Base-by-base conservation (phyloP, 176 grass and related monocot species). In the Avena atlantica region DNA sequence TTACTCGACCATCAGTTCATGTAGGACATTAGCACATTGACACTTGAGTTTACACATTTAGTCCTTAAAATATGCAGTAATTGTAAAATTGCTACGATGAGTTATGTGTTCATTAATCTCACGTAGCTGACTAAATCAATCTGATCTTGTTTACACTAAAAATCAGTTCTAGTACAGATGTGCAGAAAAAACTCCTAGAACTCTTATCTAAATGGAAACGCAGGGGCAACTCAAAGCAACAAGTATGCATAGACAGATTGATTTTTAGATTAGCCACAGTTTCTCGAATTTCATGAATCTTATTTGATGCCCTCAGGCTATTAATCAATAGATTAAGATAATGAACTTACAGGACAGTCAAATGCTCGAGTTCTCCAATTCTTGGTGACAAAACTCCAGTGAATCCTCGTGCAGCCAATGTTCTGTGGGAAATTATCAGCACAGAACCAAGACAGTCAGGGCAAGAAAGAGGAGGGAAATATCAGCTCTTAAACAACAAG, bases 351-450 rank as follows among this genome's bases (percentile, higher is more conserved):
- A 98, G 79, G 70, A 94, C 90, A 92, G 75, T 96, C 78, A 98
- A 93, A 91, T 90, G 87, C 23, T 90, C 78, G 11, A 98, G 90
- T 12, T 96, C 92, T 80, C 96, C 96, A 73, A 98, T 98, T 89
- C 90, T 91, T 91, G 93, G 82, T 53, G 96, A 98, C 24, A 98
- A 66, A 69, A 89, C 88, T 85, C 96, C 96, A 71, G 85, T 93
- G 86, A 98, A 98, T 84, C 96, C 96, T 90, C 95, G 91, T 78
- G 89, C 88, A 91, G 96, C 91, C 80, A 98, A 87, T 87, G 96
- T 96, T 88, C 96, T 98, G 92, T 27, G 19, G 2, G 19, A 52
- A 70, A 42, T 58, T 63, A 70, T 37, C 79, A 14, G 15, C 17
- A 83, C 12, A 65, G 24, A 65, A 65, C 24, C 1, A 65, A 65